Conservation (phyloP, 2,329 filamentous ascomycete species). For the Trichophyton simii region DNA sequence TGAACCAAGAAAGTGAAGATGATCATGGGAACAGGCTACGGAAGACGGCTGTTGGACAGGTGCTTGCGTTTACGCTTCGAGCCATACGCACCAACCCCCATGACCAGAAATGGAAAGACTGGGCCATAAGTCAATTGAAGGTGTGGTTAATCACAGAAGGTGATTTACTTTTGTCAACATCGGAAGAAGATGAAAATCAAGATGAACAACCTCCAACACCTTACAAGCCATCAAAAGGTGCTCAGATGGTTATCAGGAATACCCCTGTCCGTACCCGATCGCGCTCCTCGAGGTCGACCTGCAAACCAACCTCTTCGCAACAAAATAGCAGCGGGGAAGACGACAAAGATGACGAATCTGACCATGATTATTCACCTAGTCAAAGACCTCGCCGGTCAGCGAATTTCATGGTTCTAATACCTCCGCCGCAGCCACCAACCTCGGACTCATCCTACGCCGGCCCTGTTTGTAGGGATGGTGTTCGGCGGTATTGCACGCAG, state of each 20-base stretch:
- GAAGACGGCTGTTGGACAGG: conserved; percentile 23
- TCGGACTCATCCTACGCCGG: conserved; percentile 6
- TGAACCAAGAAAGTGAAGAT: conserved; percentile 11
- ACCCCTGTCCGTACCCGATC: conserved; percentile 9
- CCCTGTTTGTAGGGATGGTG: conserved; percentile 5
- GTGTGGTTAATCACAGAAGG: conserved; percentile 18
- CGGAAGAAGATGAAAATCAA: conserved; percentile 1
- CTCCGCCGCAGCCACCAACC: conserved; percentile 1
- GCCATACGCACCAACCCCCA: conserved; percentile 15
- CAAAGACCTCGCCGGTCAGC: conserved; percentile 8
- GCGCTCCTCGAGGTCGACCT: conserved; percentile 6
- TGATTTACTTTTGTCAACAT: conserved; percentile 7
- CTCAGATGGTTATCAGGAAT: background rate
- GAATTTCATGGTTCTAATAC: conserved; percentile 9
- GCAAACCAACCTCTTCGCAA: background rate
- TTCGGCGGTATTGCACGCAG: conserved; percentile 28
- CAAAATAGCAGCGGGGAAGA: conserved; percentile 4
- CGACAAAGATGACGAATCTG: background rate
- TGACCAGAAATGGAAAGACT: conserved; percentile 14
- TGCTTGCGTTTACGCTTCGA: conserved; percentile 21
- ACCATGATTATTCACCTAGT: conserved; percentile 8
- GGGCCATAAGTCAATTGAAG: conserved; percentile 12
- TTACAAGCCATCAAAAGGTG: conserved; percentile 1
- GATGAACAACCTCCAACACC: conserved; percentile 4
- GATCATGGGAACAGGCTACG: conserved; percentile 16